Base-by-base conservation (phyloP, 164 flowering plant species). In the Malania oleifera region DNA sequence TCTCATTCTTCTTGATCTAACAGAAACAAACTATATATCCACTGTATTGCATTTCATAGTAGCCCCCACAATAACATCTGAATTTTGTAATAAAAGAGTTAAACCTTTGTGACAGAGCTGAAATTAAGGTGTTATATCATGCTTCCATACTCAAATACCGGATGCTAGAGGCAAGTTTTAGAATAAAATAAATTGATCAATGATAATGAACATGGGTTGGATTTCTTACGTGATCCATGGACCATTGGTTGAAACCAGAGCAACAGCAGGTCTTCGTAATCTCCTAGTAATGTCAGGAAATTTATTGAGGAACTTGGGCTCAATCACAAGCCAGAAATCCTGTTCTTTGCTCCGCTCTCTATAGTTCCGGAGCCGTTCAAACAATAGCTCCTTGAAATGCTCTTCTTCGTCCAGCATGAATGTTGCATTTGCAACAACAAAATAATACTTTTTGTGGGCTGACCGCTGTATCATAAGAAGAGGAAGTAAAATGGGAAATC, bases 321-420 rank as follows among this genome's bases (percentile, higher is more conserved):
- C 97, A 54, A 93, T 76, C 9, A 86, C 92, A 46, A 93, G 86
- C 96, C 99, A 93, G 66, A 90, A 90, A 67, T 93, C 96, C 67
- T 74, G 90, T 73, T 88, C 97, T 47, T 41, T 78, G 51, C 71
- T 69, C 19, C 87, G 81, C 55, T 93, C 99, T 19, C 70, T 75
- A 65, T 43, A 93, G 40, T 17, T 7, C 7, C 96, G 81, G 35
- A 76, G 84, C 60, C 96, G 69, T 81, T 93, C 99, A 46, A 54
- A 72, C 75, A 93, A 39, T 0, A 52, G 87, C 81, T 93, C 99
- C 71, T 85, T 48, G 72, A 93, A 90, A 63, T 93, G 99, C 75
- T 90, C 99, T 70, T 90, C 99, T 54, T 93, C 96, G 55, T 93
- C 97, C 68, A 93, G 73, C 99, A 93, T 88, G 80, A 90, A 90